Conservation (phyloP, 768 basidiomycete genomes). For the Clathrus columnatus region DNA sequence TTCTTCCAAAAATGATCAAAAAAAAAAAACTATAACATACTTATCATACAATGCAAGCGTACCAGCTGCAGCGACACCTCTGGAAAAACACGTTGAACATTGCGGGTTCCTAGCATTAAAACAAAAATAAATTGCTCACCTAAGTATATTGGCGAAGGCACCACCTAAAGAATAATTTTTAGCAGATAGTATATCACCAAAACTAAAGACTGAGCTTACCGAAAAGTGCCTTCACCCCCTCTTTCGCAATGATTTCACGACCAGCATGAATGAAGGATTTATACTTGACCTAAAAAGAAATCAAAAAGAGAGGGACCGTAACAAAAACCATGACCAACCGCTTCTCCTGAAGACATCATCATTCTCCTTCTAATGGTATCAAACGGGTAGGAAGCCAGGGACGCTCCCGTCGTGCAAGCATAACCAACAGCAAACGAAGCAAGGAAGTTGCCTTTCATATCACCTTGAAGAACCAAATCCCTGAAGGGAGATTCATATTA, state of each 20-base stretch:
- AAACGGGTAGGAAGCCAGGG: conserved; percentile 33
- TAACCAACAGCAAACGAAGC: conserved; percentile 36
- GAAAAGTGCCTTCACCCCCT: conserved; percentile 31
- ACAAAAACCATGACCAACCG: conserved; percentile 13
- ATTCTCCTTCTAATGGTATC: conserved; percentile 38
- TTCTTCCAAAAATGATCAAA: neutral
- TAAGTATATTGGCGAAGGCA: conserved; percentile 11
- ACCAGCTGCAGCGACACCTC: conserved; percentile 6
- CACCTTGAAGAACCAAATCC: conserved; percentile 31
- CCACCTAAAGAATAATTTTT: neutral
- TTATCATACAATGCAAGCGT: conserved; percentile 7
- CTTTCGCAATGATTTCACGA: conserved; percentile 32
- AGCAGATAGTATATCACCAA: neutral
- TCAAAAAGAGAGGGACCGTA: neutral
- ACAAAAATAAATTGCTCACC: neutral
- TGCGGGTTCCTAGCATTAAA: neutral
- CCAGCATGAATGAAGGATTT: conserved; percentile 32
- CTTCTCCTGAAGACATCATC: conserved; percentile 40
- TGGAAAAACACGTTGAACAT: neutral
- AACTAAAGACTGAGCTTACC: conserved; percentile 18
- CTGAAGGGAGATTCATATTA: neutral
- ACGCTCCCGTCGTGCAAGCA: conserved; percentile 32
- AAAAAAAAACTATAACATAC: neutral
- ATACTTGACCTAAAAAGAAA: conserved; percentile 26
- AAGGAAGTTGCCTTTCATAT: conserved; percentile 30